Conservation (phyloP, 129 eudicot genomes). For the Artemisia tridentata region DNA sequence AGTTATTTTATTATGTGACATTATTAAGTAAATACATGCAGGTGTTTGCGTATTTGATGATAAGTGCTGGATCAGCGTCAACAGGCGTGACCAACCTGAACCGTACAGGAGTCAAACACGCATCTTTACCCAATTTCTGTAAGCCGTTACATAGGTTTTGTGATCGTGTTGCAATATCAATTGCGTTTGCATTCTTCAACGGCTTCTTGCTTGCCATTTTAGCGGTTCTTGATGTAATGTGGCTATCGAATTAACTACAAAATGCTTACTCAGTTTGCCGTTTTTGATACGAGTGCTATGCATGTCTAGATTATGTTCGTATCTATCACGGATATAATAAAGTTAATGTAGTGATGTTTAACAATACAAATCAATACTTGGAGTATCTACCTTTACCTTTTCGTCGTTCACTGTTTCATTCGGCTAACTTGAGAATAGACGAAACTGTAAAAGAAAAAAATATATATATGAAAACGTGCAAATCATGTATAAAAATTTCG, state of each 20-base stretch:
- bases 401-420: background rate
- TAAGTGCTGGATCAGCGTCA: slow-evolving; percentile 91
- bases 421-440: too few species aligned
- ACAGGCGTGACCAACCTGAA: slow-evolving; percentile 79
- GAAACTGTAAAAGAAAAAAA: too few species aligned
- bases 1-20: background rate
- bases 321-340: slow-evolving; percentile 14
- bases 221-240: slow-evolving; percentile 59
- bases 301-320: slow-evolving; percentile 6
- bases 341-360: slow-evolving; percentile 8
- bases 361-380: slow-evolving; percentile 10
- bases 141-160: slow-evolving; percentile 63
- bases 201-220: slow-evolving; percentile 68
- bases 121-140: slow-evolving; percentile 79
- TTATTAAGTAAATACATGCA: slow-evolving; percentile 13
- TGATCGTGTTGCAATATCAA: slow-evolving; percentile 68
- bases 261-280: background rate
- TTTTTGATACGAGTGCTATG: background rate
- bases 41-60: slow-evolving; percentile 71
- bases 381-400: background rate
- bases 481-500: too few species aligned
- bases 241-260: slow-evolving; percentile 47
- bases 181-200: slow-evolving; percentile 71
- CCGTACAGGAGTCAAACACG: slow-evolving; percentile 69
- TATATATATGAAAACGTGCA: too few species aligned